These are phyloP conservation scores for Panus rudis DNA, from an alignment of 768 basidiomycete species.

Conservation along the genomic window DNA sequence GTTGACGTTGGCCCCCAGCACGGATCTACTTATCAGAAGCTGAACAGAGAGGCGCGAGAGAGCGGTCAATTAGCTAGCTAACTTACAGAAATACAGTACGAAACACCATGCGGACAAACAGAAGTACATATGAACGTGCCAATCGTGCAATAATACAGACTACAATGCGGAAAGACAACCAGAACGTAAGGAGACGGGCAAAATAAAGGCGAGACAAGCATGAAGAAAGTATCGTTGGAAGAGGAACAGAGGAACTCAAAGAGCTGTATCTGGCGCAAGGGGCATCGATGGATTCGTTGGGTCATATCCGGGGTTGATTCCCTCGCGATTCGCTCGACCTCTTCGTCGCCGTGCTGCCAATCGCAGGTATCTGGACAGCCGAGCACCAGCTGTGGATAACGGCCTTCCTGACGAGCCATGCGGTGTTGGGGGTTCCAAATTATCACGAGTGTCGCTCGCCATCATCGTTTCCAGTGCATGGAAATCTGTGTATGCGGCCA, in stretches of 20 bases:
- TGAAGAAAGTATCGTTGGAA: neutral
- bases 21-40: too few species aligned
- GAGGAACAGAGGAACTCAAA: conserved; percentile 4
- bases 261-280: conserved; percentile 13
- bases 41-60: too few species aligned
- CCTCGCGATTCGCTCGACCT: conserved; percentile 9
- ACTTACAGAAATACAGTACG: too few species aligned
- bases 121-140: neutral
- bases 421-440: conserved; percentile 16
- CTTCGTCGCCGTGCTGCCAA: conserved; percentile 23
- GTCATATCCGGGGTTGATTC: conserved; percentile 16
- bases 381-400: conserved; percentile 18
- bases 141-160: conserved; percentile 1
- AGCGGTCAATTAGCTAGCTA: too few species aligned
- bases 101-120: too few species aligned
- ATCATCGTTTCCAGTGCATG: conserved; percentile 29
- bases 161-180: neutral
- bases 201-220: neutral
- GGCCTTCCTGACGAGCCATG: conserved; percentile 8
- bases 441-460: conserved; percentile 12
- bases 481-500: conserved; percentile 20
- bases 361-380: conserved; percentile 28
- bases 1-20: too few species aligned
- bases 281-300: conserved; percentile 19
- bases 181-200: neutral